Evolutionary conservation across 352 stramenopile species (phyloP).

Genomic region (Phytopythium montanum): DNA sequence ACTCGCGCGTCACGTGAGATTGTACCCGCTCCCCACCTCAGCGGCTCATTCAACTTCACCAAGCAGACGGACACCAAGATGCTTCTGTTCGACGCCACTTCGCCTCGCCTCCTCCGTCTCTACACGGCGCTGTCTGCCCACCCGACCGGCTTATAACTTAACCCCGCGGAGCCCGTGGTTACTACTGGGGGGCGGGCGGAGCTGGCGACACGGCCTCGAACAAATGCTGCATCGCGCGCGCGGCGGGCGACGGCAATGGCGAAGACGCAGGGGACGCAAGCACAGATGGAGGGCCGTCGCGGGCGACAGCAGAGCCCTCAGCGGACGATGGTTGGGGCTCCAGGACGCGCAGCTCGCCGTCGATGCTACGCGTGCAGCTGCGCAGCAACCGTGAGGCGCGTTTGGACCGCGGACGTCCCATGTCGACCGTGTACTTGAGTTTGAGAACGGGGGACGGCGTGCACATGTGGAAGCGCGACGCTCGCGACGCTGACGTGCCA

Average conservation of each 20-base stretch:
- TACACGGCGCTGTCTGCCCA: neutral
- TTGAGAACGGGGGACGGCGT: slow-evolving; percentile 82
- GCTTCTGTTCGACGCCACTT: neutral
- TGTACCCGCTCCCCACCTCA: neutral
- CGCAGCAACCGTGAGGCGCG: slow-evolving; percentile 40
- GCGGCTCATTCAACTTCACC: neutral
- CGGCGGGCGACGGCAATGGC: neutral
- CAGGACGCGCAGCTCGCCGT: slow-evolving; percentile 43
- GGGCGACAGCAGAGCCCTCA: too few species aligned
- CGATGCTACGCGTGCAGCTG: slow-evolving; percentile 46
- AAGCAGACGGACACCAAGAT: neutral
- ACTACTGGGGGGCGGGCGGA: slow-evolving; percentile 1
- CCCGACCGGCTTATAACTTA: slow-evolving; percentile 2
- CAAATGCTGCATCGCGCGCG: slow-evolving; percentile 4
- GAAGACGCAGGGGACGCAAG: neutral
- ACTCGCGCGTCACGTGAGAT: neutral
- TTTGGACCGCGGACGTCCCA: slow-evolving; percentile 70
- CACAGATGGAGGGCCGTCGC: neutral
- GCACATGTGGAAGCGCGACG: slow-evolving; percentile 57
- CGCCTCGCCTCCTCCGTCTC: neutral
- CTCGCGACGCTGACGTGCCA: slow-evolving; percentile 5
- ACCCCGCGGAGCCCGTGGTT: neutral
- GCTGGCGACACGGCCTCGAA: slow-evolving; percentile 3
- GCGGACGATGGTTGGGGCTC: neutral
- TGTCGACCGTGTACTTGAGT: slow-evolving; percentile 71